Base-by-base conservation (phyloP, 306 rosid species). In the Begonia fuchsioides region DNA sequence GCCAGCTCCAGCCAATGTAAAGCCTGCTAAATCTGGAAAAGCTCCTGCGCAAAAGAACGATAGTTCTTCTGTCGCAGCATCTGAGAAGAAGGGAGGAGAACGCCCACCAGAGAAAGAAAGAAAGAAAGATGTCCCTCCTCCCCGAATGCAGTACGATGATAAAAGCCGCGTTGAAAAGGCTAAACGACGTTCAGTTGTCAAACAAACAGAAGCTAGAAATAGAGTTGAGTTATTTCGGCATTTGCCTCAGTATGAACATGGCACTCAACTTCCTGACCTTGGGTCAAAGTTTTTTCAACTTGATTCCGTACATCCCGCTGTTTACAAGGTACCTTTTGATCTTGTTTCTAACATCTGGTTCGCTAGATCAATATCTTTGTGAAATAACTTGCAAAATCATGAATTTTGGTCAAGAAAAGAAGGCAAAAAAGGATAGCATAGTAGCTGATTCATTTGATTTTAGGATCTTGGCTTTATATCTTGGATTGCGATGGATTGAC, bases 171-270 rank as follows among this genome's bases (percentile, higher is more conserved):
- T 80, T 54, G 93, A 75, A 17, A 87, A 75, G 72, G 93, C 87
- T 43, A 87, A 78, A 69, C 77, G 66, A 62, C 81, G 82, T 43
- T 70, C 94, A 19, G 63, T 80, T 58, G 76, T 83, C 52, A 67
- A 76, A 67, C 93, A 78, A 77, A 80, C 79, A 39, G 93, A 83
- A 77, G 84, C 82, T 53, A 71, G 66, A 65, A 83, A 83, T 55
- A 73, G 82, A 70, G 94, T 80, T 60, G 94, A 87, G 68, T 59
- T 87, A 59, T 87, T 87, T 68, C 73, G 70, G 59, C 94, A 87
- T 73, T 68, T 87, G 77, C 94, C 94, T 59, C 96, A 87, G 62
- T 83, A 77, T 59, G 94, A 87, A 65, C 70, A 59, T 56, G 93
- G 87, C 51, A 62, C 67, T 49, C 85, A 77, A 61, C 81, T 77